Base-by-base conservation (phyloP, 2,329 filamentous ascomycete genomes). In the Colletotrichum cereale region DNA sequence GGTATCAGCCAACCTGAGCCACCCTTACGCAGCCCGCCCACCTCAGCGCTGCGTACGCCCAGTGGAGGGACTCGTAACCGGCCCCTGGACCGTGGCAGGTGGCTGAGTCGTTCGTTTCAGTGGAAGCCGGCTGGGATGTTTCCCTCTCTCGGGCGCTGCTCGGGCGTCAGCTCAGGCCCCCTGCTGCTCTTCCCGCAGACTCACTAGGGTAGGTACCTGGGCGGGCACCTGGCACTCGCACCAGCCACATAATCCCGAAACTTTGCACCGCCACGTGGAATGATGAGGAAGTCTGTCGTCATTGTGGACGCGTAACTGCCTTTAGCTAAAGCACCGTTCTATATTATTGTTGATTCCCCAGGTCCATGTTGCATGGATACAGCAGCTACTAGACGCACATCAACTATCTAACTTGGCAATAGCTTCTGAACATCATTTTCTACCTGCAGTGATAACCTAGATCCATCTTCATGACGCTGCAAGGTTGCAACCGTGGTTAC, bases 71-170 rank as follows among this genome's bases (percentile, higher is more conserved):
- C 65, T 68, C 58, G 68, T 71, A 67, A 71, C 68, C 65, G 29
- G 48, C 62, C 26, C 53, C 11, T 71, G 58, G 58, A 47, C 65
- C 52, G 63, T 66, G n/a, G 53, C 66, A 64, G 57, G 69, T 72
- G 69, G 69, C 69, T 72, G 65, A 71, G 65, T 72, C 65, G 58
- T 60, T 69, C 60, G 66, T 69, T 72, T 72, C 65, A 72, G 69
- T 69, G 65, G 53, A 44, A 60, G 55, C 29, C 40, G 62, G 47
- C 62, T 66, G 36, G 62, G 48, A 62, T 67, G 63, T 55, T 70
- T 70, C 44, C 48, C 36, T 56, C 68, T 58, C 57, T 40, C 65
- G 52, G 68, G 52, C 65, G 53, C 52, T 55, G 69, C 69, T 71
- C 65, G 58, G 65, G 69, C 65, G 69, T 63, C 69, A 60, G 69